Percentiles rank a stretch among this genome's conserved stretches.
These are phyloP conservation scores for Pleoardoris graminearum DNA, from an alignment of 2,329 filamentous ascomycete species.

Conservation along the genomic window DNA sequence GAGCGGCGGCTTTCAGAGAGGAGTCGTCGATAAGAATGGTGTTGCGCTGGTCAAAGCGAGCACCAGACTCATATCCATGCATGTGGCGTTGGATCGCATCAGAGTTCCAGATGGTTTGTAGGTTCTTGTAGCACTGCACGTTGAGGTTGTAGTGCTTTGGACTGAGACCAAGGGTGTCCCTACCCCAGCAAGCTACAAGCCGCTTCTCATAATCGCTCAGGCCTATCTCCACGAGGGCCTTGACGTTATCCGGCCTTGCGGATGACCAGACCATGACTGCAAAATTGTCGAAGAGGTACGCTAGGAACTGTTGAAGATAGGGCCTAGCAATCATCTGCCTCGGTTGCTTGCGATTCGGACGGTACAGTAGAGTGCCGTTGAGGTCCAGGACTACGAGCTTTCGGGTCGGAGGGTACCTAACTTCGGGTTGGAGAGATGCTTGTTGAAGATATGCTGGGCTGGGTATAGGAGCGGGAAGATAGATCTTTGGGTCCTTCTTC, in stretches of 20 bases:
- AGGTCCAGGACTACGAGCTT: slow-evolving; percentile 88
- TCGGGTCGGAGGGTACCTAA: slow-evolving; percentile 55
- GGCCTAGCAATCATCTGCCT: slow-evolving; percentile 68
- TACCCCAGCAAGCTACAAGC: slow-evolving; percentile 74
- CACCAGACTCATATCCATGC: slow-evolving; percentile 40
- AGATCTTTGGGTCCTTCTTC: slow-evolving; percentile 31
- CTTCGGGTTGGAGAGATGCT: slow-evolving; percentile 46
- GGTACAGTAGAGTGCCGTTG: slow-evolving; percentile 85
- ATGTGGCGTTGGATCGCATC: slow-evolving; percentile 50
- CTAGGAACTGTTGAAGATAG: slow-evolving; percentile 68
- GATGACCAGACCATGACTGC: slow-evolving; percentile 90
- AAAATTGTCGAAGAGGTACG: slow-evolving; percentile 74
- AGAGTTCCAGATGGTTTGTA: slow-evolving; percentile 70
- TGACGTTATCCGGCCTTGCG: slow-evolving; percentile 73
- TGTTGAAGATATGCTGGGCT: slow-evolving; percentile 63
- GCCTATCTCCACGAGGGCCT: slow-evolving; percentile 66
- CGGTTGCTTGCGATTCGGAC: slow-evolving; percentile 55
- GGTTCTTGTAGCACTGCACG: slow-evolving; percentile 87
- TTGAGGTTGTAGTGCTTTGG: slow-evolving; percentile 66
- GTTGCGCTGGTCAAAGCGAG: slow-evolving; percentile 76
- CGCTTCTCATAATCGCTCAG: slow-evolving; percentile 59
- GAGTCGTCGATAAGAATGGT: slow-evolving; percentile 91
- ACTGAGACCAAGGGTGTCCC: slow-evolving; percentile 74
- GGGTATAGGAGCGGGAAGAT: slow-evolving; percentile 61
- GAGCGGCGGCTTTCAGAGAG: slow-evolving; percentile 73